Evolutionary conservation across 2,329 filamentous ascomycete species (phyloP).

Genomic region (Graphiopsis chlorocephala): DNA sequence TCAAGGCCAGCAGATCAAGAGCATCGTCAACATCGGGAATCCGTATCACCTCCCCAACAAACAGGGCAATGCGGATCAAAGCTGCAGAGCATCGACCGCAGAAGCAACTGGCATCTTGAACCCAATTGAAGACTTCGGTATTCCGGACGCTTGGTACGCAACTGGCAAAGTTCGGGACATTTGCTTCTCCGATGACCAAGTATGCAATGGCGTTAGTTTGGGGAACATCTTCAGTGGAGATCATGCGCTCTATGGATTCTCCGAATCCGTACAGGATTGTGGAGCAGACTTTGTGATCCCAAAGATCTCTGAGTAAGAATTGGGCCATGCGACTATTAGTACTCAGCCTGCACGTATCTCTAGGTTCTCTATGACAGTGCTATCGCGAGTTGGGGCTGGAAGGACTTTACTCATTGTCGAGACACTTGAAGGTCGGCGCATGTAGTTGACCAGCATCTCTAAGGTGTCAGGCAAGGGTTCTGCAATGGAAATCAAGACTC

Average conservation of each 20-base stretch:
- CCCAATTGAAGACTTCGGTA: constrained; percentile 10
- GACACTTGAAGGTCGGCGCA: neutral
- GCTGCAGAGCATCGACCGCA: constrained; percentile 33
- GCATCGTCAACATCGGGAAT: constrained; percentile 37
- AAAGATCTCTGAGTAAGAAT: neutral
- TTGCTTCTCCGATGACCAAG: neutral
- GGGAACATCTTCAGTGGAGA: neutral
- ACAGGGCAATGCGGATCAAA: constrained; percentile 36
- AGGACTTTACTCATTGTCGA: neutral
- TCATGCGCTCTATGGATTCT: neutral
- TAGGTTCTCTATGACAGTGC: neutral
- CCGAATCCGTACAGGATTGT: neutral
- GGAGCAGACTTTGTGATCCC: neutral
- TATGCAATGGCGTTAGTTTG: neutral
- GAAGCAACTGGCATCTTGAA: constrained; percentile 29
- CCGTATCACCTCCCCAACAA: constrained; percentile 25
- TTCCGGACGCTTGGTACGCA: constrained; percentile 23
- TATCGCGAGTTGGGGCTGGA: neutral
- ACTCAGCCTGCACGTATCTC: neutral
- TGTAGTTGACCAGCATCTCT: neutral
- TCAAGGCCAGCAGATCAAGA: constrained; percentile 31
- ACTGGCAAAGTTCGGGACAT: neutral
- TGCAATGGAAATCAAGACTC: neutral
- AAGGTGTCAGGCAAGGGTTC: neutral
- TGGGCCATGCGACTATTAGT: neutral